phyloP scores from a whole-genome alignment of 495 filamentous ascomycete genomes.

The Hypoxylon intermedium region DNA sequence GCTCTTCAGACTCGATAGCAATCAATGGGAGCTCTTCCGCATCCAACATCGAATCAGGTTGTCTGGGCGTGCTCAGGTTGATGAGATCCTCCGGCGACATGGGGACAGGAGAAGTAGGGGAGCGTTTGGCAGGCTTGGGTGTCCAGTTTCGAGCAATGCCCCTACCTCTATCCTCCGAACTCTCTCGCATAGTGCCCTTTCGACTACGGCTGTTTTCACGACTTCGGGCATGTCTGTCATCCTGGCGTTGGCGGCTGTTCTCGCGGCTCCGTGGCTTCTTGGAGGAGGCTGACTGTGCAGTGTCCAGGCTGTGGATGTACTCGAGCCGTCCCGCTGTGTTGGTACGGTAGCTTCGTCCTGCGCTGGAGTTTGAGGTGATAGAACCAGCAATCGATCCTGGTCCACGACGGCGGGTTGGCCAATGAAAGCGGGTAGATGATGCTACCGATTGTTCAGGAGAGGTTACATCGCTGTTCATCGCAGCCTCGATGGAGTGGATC shows the following conservation, averaged over 20 bases:
- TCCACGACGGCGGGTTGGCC: slow-evolving; percentile 54
- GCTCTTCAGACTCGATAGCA: slow-evolving; percentile 44
- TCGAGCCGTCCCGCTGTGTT: slow-evolving; percentile 62
- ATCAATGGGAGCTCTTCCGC: slow-evolving; percentile 17
- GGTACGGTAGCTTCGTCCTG: slow-evolving; percentile 49
- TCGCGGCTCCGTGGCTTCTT: slow-evolving; percentile 61
- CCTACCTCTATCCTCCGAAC: slow-evolving; percentile 72
- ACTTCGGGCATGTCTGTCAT: slow-evolving; percentile 49
- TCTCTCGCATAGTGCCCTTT: slow-evolving; percentile 61
- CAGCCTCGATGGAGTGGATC: slow-evolving; percentile 64
- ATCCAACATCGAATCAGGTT: slow-evolving; percentile 27
- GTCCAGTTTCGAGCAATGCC: slow-evolving; percentile 71
- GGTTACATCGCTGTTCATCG: slow-evolving; percentile 58
- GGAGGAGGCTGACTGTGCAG: slow-evolving; percentile 69
- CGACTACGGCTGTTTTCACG: slow-evolving; percentile 61
- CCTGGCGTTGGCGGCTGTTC: slow-evolving; percentile 64
- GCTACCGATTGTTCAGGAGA: slow-evolving; percentile 58
- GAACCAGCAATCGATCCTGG: slow-evolving; percentile 58
- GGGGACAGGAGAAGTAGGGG: slow-evolving; percentile 86
- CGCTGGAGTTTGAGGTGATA: slow-evolving; percentile 51
- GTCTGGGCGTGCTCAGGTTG: slow-evolving; percentile 58
- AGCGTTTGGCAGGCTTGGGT: slow-evolving; percentile 75
- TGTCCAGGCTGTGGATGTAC: slow-evolving; percentile 86
- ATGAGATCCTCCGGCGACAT: slow-evolving; percentile 88
- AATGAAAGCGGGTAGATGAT: slow-evolving; percentile 53